A percentile compares a stretch with the other conserved stretches of the same genome.
Conservation (phyloP, 306 rosid genomes). For the Medicago truncatula region DNA sequence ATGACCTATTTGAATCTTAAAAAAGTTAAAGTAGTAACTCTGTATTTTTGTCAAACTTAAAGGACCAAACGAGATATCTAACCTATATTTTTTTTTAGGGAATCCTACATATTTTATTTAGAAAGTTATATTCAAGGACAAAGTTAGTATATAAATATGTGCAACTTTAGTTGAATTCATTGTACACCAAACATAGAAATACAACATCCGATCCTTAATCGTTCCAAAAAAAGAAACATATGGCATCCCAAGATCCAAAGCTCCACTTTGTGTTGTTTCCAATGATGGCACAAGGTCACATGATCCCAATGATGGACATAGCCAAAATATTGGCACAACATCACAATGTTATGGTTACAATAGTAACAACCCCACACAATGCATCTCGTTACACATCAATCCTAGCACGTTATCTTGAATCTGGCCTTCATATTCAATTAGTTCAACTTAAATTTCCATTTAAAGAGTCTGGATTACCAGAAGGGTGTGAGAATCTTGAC, state of each 20-base stretch:
- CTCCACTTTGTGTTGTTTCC: constrained; percentile 74
- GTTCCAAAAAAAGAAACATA: constrained; percentile 5
- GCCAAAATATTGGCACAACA: constrained; percentile 63
- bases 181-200: neutral
- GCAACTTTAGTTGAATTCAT: neutral
- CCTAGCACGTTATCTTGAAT: constrained; percentile 44
- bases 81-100: too few relatives aligned
- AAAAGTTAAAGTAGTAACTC: too few relatives aligned
- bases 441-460: constrained; percentile 61
- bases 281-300: constrained; percentile 86
- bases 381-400: constrained; percentile 60
- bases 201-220: constrained; percentile 5
- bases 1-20: too few relatives aligned
- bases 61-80: too few relatives aligned
- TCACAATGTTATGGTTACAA: constrained; percentile 52
- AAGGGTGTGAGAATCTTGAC: constrained; percentile 73
- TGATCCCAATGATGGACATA: constrained; percentile 85
- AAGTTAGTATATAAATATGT: neutral
- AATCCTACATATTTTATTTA: too few relatives aligned
- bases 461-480: constrained; percentile 61
- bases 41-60: too few relatives aligned
- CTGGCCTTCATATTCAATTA: constrained; percentile 48
- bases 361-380: constrained; percentile 72
- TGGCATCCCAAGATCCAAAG: constrained; percentile 46
- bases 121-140: too few relatives aligned